These are phyloP conservation scores for Botrytis tulipae DNA, from an alignment of 2,329 filamentous ascomycete genomes.

Conservation along the genomic window DNA sequence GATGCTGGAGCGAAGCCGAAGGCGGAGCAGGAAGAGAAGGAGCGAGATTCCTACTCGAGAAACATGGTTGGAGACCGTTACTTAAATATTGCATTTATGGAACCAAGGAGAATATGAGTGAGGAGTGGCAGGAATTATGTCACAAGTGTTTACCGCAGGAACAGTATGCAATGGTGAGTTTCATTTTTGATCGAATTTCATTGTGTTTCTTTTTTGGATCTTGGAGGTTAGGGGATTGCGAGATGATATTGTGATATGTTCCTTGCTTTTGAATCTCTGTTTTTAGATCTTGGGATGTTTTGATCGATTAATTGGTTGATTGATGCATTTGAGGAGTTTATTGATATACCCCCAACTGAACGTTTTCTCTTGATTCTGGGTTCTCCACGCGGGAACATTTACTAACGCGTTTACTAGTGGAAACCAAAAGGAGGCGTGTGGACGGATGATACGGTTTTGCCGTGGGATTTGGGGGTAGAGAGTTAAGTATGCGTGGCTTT, in stretches of 20 bases:
- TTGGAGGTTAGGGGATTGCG: too few species aligned
- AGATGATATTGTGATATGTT: too few species aligned
- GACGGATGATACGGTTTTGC: neutral
- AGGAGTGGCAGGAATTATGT: slow-evolving; percentile 3
- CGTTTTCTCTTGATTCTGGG: too few species aligned
- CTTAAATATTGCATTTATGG: slow-evolving; percentile 6
- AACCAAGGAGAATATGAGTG: slow-evolving; percentile 2
- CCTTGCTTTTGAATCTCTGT: rapidly evolving
- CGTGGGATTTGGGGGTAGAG: slow-evolving; percentile 9
- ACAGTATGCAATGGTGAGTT: neutral
- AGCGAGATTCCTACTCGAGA: slow-evolving; percentile 10
- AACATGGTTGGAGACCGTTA: slow-evolving; percentile 1
- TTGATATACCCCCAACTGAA: too few species aligned
- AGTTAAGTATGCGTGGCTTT: neutral
- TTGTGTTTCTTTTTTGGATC: neutral
- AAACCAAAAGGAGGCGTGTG: slow-evolving; percentile 1
- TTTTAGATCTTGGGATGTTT: neutral
- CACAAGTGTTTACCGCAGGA: neutral
- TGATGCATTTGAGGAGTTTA: too few species aligned
- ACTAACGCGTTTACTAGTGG: neutral
- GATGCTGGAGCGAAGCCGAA: slow-evolving; percentile 4
- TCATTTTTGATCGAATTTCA: too few species aligned
- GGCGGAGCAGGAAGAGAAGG: neutral
- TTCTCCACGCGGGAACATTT: too few species aligned
- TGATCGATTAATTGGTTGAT: neutral